Evolutionary conservation across 2,329 filamentous ascomycete genomes (phyloP), one percentile per base, ranked within the genome.

Genomic region (Monosporascus ibericus): DNA sequence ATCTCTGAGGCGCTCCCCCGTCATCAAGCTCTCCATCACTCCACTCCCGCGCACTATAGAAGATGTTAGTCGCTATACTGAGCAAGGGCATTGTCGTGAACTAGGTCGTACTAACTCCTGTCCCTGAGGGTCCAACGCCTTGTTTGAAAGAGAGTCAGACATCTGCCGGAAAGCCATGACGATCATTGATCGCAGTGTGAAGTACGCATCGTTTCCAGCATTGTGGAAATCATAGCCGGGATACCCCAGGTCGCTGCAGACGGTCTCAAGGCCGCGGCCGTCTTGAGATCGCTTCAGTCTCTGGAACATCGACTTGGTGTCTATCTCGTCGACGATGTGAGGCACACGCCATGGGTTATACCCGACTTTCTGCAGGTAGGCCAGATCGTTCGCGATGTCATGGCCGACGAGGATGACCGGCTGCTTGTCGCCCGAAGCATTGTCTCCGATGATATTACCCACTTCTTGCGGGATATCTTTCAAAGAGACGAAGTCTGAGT

Each of bases 191-290:
- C 86, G 84, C 56, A 95, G 70, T 0, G 90, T 92, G 65, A 87
- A 94, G 1, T 84, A 79, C 0, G 91, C 90, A 65, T 96, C 91
- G 58, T 96, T 96, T 2, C 91, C 85, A 0, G 86, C 91, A 63
- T 95, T 95, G 69, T 96, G 91, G n/a, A 92, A 74, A 60, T 87
- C 76, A 68, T 75, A 80, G 42, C 76, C 80, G 0, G 71, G 61
- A 8, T 95, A 80, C 3, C 79, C 80, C 27, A 96, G 73, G 6
- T 86, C 77, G 6, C 69, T 63, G 24, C 96, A 78, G 15, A 95
- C 75, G 6, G 61, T 72, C 0, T 72, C 72, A 2, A 97, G 77
- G 1, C 78, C 79, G 15, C 78, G 76, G 3, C 75, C 66, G 2
- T 86, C 73, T 0, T 65, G 61, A 22, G 80, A 76, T 15, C 77